These are phyloP conservation scores for Apiotrichum akiyoshidainum DNA, from an alignment of 1,284 basidiomycete species.

Conservation along the genomic window DNA sequence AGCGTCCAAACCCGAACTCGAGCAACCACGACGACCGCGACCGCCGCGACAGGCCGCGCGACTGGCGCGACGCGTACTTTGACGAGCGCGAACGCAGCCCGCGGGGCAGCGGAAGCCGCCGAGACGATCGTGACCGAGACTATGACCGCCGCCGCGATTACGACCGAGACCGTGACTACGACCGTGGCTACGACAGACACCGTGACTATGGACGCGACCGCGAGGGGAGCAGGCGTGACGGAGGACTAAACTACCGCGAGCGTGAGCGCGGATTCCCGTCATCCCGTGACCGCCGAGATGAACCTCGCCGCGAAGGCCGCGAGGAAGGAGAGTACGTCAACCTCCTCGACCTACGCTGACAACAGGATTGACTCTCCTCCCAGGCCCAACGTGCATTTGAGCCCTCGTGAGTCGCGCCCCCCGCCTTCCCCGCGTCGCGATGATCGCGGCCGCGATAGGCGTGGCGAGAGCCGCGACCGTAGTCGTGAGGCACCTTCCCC, in stretches of 20 bases:
- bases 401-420: slow-evolving; percentile 4
- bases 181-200: slow-evolving; percentile 8
- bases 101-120: slow-evolving; percentile 9
- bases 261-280: slow-evolving; percentile 24
- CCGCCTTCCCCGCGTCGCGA: slow-evolving; percentile 2
- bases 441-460: background rate
- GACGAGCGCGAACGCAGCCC: slow-evolving; percentile 34
- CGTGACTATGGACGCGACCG: slow-evolving; percentile 7
- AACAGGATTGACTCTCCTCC: slow-evolving; percentile 10
- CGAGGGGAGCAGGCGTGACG: slow-evolving; percentile 8
- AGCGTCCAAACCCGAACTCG: slow-evolving; percentile 9
- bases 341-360: background rate
- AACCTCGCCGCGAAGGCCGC: slow-evolving; percentile 17
- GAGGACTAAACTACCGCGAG: slow-evolving; percentile 20
- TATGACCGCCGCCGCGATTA: slow-evolving; percentile 3
- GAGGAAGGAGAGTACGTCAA: slow-evolving; percentile 46
- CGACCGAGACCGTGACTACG: slow-evolving; percentile 4
- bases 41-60: slow-evolving; percentile 60
- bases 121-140: slow-evolving; percentile 18
- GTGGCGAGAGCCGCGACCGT: background rate
- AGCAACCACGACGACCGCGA: slow-evolving; percentile 40
- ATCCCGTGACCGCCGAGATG: slow-evolving; percentile 29
- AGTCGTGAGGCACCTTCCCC: background rate
- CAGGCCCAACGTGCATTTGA: background rate
- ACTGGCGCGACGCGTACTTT: slow-evolving; percentile 72